Evolutionary conservation across 202 grass and related monocot species (phyloP).

Genomic region (Zizania palustris): DNA sequence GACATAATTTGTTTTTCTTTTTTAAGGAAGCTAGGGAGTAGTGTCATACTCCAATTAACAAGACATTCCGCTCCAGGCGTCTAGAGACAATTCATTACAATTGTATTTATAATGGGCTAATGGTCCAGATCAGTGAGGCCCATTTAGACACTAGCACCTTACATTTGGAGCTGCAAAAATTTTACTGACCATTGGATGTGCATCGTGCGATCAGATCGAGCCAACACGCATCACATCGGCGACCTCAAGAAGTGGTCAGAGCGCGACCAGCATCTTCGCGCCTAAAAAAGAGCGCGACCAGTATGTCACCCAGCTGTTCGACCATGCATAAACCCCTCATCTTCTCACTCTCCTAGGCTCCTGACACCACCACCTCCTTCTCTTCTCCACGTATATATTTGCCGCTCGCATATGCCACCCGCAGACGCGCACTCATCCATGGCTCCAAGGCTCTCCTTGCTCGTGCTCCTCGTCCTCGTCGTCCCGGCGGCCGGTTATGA

Average conservation of each 20-base stretch:
- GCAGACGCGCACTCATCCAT: background rate
- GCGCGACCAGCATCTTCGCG: slow-evolving; percentile 3
- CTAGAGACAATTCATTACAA: too few relatives aligned
- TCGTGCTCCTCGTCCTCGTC: slow-evolving; percentile 40
- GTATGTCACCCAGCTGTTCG: slow-evolving; percentile 8
- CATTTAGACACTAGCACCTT: background rate
- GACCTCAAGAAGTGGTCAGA: slow-evolving; percentile 50
- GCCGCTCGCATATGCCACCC: background rate
- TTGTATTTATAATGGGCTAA: too few relatives aligned
- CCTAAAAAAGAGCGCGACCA: background rate
- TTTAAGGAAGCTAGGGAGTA: too few relatives aligned
- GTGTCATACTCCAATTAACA: too few relatives aligned
- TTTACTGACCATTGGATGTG: slow-evolving; percentile 8
- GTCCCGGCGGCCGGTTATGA: slow-evolving; percentile 4
- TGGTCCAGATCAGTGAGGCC: background rate
- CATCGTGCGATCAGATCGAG: background rate
- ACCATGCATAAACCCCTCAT: slow-evolving; percentile 24
- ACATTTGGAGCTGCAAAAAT: too few relatives aligned
- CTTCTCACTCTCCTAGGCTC: too few relatives aligned
- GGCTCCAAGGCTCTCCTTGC: slow-evolving; percentile 40
- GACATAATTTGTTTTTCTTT: too few relatives aligned
- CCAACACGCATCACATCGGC: slow-evolving; percentile 9
- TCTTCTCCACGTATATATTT: slow-evolving; percentile 6
- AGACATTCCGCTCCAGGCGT: too few relatives aligned
- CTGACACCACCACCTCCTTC: background rate